Percentiles rank a stretch among this genome's conserved stretches.
These are phyloP conservation scores for Saccharomyces paradoxus DNA, from an alignment of 805 yeast genomes.

Conservation along the genomic window DNA sequence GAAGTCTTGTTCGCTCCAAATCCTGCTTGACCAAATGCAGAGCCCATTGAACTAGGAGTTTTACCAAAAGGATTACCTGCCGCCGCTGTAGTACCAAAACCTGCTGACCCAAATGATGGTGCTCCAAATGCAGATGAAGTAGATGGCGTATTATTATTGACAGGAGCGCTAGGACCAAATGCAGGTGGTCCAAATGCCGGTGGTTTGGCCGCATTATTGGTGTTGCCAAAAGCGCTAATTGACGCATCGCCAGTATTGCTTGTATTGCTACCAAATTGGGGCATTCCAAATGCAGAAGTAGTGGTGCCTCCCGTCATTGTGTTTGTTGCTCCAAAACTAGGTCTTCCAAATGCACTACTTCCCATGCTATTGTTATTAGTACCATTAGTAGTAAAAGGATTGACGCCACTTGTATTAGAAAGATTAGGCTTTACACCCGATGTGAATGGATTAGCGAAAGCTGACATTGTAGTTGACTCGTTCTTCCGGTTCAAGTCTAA, in stretches of 20 bases:
- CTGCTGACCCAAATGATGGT: slow-evolving; percentile 12
- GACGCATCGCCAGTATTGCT: neutral
- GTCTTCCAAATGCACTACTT: slow-evolving; percentile 12
- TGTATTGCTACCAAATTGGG: slow-evolving; percentile 2
- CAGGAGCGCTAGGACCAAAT: slow-evolving; percentile 13
- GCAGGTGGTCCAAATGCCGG: slow-evolving; percentile 16
- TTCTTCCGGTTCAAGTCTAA: slow-evolving; percentile 19
- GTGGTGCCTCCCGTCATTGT: neutral
- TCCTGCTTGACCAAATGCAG: slow-evolving; percentile 6
- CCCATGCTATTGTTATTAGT: slow-evolving; percentile 1
- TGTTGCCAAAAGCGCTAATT: neutral
- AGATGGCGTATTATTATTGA: slow-evolving; percentile 1
- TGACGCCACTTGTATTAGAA: slow-evolving; percentile 8
- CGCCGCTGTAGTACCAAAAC: slow-evolving; percentile 10
- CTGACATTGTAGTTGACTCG: neutral
- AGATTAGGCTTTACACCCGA: neutral
- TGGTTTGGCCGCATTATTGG: neutral
- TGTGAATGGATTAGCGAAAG: neutral
- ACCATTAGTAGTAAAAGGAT: slow-evolving; percentile 6
- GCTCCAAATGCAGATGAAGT: slow-evolving; percentile 18
- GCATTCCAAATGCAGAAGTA: slow-evolving; percentile 4
- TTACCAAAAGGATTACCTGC: slow-evolving; percentile 3
- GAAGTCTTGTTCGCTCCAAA: slow-evolving; percentile 3
- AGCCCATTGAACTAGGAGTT: neutral
- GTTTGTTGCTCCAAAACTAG: slow-evolving; percentile 2